Base-by-base conservation (phyloP, 2,329 filamentous ascomycete species). In the Claviceps capensis region DNA sequence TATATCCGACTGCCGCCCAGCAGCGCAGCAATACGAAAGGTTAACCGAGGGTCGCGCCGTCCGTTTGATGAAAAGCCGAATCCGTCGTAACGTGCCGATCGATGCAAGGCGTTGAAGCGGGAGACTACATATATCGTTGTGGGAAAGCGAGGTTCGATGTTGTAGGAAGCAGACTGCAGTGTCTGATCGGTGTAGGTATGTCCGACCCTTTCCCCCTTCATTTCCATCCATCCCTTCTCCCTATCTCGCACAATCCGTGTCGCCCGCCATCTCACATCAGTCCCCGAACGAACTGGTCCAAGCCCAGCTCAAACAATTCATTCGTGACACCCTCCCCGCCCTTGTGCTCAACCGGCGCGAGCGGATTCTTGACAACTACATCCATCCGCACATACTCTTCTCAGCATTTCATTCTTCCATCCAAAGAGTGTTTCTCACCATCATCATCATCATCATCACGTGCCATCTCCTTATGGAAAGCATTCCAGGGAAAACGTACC, bases 271-370 rank as follows among this genome's bases (percentile, higher is more conserved):
- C 36, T 77, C 69, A 81, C 70, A 81, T 74, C 55, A 83, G 67
- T 0, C 81, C 78, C 56, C 83, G 77, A 49, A 93, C 78, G 61
- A 93, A 93, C 57, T 87, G 82, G 59, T 93, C 86, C 52, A 94
- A 66, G 0, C 81, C 82, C 56, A 85, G 69, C 65, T 86, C 82
- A 59, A 86, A 86, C 57, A 85, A 70, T 66, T 86, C 82, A 61
- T 85, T 85, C 60, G 76, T 78, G 54, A 86, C 82, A n/a, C 83
- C 82, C 26, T 77, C 78, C 52, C 83, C 82, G 41, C 78, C 78
- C 60, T 79, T 79, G 67, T 86, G 82, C 65, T 86, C 82, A 48
- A 83, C 79, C 2, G 82, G 82, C 4, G 82, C 74, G 40, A 86
- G 67, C 1, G 82, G 82, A 58, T 86, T 86, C 68, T 86, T 86